These are phyloP conservation scores for Melanogaster broomeanus DNA, from an alignment of 768 basidiomycete genomes.

Conservation along the genomic window DNA sequence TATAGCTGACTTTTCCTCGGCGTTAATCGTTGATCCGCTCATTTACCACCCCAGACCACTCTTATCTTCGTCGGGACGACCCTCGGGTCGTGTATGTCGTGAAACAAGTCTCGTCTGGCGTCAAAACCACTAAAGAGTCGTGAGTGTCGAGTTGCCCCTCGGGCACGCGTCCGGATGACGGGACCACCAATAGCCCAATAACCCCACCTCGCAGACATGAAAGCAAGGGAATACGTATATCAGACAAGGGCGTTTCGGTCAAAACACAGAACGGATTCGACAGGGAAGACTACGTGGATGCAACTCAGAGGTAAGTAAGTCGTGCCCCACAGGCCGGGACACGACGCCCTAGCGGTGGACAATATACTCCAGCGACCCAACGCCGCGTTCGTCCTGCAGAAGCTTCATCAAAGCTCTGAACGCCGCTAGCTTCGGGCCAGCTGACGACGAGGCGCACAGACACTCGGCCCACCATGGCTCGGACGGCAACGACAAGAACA, in stretches of 20 bases:
- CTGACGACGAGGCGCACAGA: conserved; percentile 6
- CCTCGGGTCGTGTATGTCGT: conserved; percentile 41
- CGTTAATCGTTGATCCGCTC: not conserved
- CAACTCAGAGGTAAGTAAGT: conserved; percentile 74
- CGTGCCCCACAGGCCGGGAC: too few relatives aligned
- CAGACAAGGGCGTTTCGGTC: conserved; percentile 61
- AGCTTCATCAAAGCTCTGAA: conserved; percentile 54
- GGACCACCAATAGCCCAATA: too few relatives aligned
- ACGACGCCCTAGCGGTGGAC: not conserved
- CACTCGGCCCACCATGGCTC: conserved; percentile 3
- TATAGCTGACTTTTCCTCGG: too few relatives aligned
- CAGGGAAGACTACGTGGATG: conserved; percentile 67
- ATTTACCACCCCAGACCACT: conserved; percentile 44
- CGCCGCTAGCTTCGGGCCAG: conserved; percentile 41
- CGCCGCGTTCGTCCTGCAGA: conserved; percentile 29
- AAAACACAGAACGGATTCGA: conserved; percentile 63
- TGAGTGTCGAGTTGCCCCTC: conserved; percentile 31
- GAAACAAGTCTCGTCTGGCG: conserved; percentile 40
- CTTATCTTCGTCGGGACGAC: conserved; percentile 47
- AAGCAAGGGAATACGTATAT: conserved; percentile 55
- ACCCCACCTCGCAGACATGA: conserved; percentile 46
- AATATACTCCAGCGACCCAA: not conserved
- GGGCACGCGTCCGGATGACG: not conserved
- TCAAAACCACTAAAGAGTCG: conserved; percentile 57
- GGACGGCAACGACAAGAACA: not conserved